Evolutionary conservation across 176 grass and related monocot species (phyloP).

Genomic region (Rhynchospora tenuis): DNA sequence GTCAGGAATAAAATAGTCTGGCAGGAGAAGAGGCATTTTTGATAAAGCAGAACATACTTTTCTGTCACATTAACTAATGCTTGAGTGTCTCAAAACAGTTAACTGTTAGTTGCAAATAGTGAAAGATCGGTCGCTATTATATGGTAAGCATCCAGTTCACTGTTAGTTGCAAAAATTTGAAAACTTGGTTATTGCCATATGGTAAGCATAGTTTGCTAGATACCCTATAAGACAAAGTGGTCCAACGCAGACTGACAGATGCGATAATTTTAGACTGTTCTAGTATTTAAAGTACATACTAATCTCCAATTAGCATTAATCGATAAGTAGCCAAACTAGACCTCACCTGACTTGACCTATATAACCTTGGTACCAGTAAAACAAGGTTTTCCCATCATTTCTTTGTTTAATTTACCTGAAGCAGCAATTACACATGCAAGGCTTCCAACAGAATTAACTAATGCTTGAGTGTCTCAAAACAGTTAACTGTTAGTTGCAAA

Average conservation of each 20-base stretch:
- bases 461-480: not conserved
- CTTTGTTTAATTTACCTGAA: conserved; percentile 44
- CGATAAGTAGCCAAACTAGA: not conserved
- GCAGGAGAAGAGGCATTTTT: not conserved
- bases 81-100: not conserved
- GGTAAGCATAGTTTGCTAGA: not conserved
- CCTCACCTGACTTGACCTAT: not conserved
- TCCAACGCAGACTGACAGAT: not conserved
- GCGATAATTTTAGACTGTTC: not conserved
- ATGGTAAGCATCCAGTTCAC: too few species aligned
- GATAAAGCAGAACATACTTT: not conserved
- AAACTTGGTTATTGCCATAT: not conserved
- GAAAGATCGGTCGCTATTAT: not conserved
- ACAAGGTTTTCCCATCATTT: not conserved
- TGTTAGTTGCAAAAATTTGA: not conserved
- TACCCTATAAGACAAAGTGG: not conserved
- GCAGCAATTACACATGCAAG: conserved; percentile 92
- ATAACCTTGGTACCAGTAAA: not conserved
- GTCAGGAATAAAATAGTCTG: not conserved
- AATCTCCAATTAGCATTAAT: not conserved
- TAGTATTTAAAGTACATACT: not conserved
- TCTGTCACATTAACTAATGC: not conserved
- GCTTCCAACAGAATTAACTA: conserved; percentile 71
- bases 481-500: not conserved
- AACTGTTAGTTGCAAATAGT: not conserved